A percentile compares a stretch with the other conserved stretches of the same genome.
phyloP scores from a whole-genome alignment of 441 rosid species.

The Pelargonium australe region DNA sequence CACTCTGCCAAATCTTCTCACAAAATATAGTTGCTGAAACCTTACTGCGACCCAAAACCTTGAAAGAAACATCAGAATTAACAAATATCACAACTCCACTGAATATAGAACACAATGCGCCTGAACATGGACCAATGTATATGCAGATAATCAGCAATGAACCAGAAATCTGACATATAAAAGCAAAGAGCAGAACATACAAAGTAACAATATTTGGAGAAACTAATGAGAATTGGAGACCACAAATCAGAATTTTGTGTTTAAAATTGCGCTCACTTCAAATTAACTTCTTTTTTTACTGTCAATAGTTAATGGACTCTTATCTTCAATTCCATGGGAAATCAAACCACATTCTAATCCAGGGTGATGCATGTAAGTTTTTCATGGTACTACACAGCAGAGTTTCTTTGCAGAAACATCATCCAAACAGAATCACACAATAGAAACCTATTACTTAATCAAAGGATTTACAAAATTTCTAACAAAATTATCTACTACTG shows the following conservation, averaged over 20 bases:
- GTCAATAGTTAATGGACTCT: background rate
- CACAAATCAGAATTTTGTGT: background rate
- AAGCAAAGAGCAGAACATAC: background rate
- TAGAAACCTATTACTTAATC: background rate
- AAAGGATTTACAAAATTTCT: background rate
- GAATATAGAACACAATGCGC: background rate
- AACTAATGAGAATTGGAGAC: background rate
- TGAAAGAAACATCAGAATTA: conserved; percentile 25
- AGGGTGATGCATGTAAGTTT: background rate
- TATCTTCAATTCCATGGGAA: background rate
- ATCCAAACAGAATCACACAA: background rate
- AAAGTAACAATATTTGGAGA: conserved; percentile 1
- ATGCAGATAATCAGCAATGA: conserved; percentile 1
- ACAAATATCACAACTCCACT: background rate
- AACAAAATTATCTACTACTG: background rate
- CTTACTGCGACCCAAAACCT: conserved; percentile 88
- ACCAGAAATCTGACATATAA: background rate
- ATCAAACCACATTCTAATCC: conserved; percentile 3
- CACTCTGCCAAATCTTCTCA: conserved; percentile 51
- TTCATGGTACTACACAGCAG: background rate
- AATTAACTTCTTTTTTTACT: background rate
- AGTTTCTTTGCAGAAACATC: background rate
- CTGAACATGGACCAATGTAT: background rate
- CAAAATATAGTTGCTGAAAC: conserved; percentile 58
- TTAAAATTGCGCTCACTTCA: background rate